Percentiles rank a stretch among this genome's conserved stretches.
These are phyloP conservation scores for Phycomyces blakesleeanus DNA, from an alignment of 192 early-diverging fungal species.

Conservation along the genomic window DNA sequence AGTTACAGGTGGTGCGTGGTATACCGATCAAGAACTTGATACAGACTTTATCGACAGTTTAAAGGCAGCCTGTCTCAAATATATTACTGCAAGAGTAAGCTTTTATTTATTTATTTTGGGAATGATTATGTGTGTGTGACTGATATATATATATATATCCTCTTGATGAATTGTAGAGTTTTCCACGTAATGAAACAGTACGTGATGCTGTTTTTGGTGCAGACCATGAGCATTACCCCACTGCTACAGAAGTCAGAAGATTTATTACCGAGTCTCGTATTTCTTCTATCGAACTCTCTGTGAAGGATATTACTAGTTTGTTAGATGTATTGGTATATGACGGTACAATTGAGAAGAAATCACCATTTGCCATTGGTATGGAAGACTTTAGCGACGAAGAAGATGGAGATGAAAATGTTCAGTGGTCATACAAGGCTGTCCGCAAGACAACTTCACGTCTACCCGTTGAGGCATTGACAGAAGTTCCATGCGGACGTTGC, in stretches of 20 bases:
- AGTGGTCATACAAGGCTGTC: slow-evolving; percentile 76
- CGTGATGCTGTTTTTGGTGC: slow-evolving; percentile 53
- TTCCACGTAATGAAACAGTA: slow-evolving; percentile 46
- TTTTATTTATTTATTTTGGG: too few species aligned
- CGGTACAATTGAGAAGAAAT: slow-evolving; percentile 72
- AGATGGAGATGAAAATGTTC: slow-evolving; percentile 38
- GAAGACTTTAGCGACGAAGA: slow-evolving; percentile 53
- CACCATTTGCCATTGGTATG: slow-evolving; percentile 46
- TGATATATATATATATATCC: background rate
- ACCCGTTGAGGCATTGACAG: slow-evolving; percentile 56
- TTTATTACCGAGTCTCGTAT: slow-evolving; percentile 71
- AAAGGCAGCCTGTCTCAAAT: slow-evolving; percentile 66
- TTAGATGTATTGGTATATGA: slow-evolving; percentile 85
- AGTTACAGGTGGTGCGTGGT: slow-evolving; percentile 91
- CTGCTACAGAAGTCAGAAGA: slow-evolving; percentile 62
- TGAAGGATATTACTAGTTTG: slow-evolving; percentile 70
- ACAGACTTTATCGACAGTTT: slow-evolving; percentile 85
- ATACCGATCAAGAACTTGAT: slow-evolving; percentile 89
- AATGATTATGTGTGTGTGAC: too few species aligned
- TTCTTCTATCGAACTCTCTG: slow-evolving; percentile 65
- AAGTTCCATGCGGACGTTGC: slow-evolving; percentile 87
- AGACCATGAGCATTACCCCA: slow-evolving; percentile 64
- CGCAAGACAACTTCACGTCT: slow-evolving; percentile 33
- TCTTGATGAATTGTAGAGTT: slow-evolving; percentile 41
- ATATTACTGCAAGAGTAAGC: slow-evolving; percentile 58